phyloP scores from a whole-genome alignment of 495 filamentous ascomycete species.

The Aspergillus diversus region DNA sequence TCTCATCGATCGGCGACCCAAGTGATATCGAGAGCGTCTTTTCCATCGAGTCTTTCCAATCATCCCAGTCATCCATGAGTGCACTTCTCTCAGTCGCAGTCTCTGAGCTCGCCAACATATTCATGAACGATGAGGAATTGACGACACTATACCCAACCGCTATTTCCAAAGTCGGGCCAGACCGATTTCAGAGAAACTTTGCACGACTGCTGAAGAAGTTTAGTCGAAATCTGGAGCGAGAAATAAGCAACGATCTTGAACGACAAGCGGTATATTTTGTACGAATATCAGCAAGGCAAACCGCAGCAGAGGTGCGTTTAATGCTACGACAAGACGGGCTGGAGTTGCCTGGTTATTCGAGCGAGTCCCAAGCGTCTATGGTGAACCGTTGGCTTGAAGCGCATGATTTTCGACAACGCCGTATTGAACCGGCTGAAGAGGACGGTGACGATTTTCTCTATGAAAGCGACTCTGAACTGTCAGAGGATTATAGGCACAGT shows the following conservation, averaged over 20 bases:
- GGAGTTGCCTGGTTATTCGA: neutral
- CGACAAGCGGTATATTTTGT: neutral
- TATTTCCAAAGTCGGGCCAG: conserved; percentile 1
- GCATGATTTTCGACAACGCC: neutral
- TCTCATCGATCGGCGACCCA: neutral
- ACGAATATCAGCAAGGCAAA: neutral
- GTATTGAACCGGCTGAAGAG: neutral
- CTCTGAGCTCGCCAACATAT: neutral
- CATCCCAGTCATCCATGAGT: conserved; percentile 6
- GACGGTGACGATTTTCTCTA: neutral
- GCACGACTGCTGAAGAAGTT: neutral
- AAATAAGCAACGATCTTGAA: neutral
- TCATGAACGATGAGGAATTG: neutral
- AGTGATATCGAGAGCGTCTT: conserved; percentile 1
- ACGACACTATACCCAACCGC: neutral
- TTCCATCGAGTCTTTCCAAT: neutral
- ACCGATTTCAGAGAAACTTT: conserved; percentile 5
- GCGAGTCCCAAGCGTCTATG: neutral
- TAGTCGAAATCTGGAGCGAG: neutral
- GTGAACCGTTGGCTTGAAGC: neutral
- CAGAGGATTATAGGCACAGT: neutral
- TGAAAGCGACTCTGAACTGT: neutral
- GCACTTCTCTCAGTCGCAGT: neutral
- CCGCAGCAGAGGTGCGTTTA: neutral
- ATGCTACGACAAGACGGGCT: neutral